phyloP scores from a whole-genome alignment of 768 basidiomycete species.

The Mycena epipterygia region DNA sequence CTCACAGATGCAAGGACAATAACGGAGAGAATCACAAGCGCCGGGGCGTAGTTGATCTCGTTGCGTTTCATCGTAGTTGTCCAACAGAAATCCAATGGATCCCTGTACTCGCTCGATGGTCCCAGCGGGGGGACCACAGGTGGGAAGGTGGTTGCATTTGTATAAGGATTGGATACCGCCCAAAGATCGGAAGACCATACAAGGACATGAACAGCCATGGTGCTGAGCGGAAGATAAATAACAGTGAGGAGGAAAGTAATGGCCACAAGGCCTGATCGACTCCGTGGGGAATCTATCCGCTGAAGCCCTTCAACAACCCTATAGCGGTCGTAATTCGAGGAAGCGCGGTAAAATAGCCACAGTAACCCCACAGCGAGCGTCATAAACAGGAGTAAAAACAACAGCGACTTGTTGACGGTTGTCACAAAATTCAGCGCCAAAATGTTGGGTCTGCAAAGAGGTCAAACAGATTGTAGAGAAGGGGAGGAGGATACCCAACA shows the following conservation, averaged over 20 bases:
- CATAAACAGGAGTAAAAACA: conserved; percentile 74
- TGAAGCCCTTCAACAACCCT: conserved; percentile 69
- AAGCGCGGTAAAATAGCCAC: conserved; percentile 69
- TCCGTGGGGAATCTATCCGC: conserved; percentile 53
- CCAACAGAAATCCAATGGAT: conserved; percentile 81
- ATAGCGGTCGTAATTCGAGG: conserved; percentile 62
- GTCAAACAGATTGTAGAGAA: conserved; percentile 17
- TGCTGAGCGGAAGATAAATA: conserved; percentile 83
- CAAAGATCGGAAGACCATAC: conserved; percentile 86
- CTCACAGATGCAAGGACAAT: conserved; percentile 67
- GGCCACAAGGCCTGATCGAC: conserved; percentile 67
- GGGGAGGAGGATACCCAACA: conserved; percentile 57
- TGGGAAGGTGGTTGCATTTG: conserved; percentile 65
- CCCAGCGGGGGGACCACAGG: conserved; percentile 68
- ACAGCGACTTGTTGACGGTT: conserved; percentile 67
- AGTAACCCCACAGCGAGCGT: conserved; percentile 65
- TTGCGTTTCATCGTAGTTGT: conserved; percentile 83
- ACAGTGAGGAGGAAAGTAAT: conserved; percentile 76
- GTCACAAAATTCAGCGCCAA: conserved; percentile 82
- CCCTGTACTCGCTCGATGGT: conserved; percentile 66
- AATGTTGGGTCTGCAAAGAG: conserved; percentile 70
- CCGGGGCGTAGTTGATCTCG: conserved; percentile 77
- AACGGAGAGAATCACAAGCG: conserved; percentile 69
- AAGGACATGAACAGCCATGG: conserved; percentile 81
- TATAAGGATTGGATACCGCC: conserved; percentile 78